These are phyloP conservation scores for Aspergillus alliaceus DNA, from an alignment of 2,329 filamentous ascomycete species.

Conservation along the genomic window DNA sequence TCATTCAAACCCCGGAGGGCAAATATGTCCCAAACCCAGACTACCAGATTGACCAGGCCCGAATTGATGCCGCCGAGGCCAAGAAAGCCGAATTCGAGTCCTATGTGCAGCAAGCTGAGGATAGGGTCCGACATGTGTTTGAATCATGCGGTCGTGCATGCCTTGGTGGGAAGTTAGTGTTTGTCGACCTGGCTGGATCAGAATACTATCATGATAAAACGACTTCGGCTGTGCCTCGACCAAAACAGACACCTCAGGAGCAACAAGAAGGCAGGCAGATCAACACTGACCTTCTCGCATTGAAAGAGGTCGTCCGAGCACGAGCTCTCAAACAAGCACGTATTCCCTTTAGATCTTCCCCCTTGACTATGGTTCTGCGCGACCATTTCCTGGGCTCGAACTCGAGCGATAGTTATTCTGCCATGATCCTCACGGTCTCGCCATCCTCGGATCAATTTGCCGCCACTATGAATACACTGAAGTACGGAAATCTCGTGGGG, in stretches of 20 bases:
- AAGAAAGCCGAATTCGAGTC: slow-evolving; percentile 39
- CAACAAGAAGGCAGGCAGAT: slow-evolving; percentile 45
- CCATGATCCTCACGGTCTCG: slow-evolving; percentile 44
- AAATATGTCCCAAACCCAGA: slow-evolving; percentile 37
- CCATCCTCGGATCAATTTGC: slow-evolving; percentile 36
- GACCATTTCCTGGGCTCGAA: slow-evolving; percentile 33
- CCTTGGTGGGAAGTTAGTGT: slow-evolving; percentile 45
- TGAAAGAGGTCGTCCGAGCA: slow-evolving; percentile 51
- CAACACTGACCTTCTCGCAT: slow-evolving; percentile 46
- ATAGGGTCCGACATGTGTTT: slow-evolving; percentile 26
- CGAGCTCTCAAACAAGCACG: slow-evolving; percentile 32
- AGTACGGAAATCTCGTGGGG: slow-evolving; percentile 45
- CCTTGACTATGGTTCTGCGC: slow-evolving; percentile 46
- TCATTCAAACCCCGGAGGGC: slow-evolving; percentile 33
- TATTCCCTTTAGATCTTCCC: slow-evolving; percentile 45
- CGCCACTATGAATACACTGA: slow-evolving; percentile 46
- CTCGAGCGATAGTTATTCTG: slow-evolving; percentile 26
- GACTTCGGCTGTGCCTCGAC: background rate
- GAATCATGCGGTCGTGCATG: slow-evolving; percentile 21
- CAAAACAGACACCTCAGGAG: slow-evolving; percentile 39
- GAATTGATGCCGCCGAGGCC: slow-evolving; percentile 42
- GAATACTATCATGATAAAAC: slow-evolving; percentile 42
- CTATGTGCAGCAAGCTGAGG: slow-evolving; percentile 36
- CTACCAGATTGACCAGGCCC: slow-evolving; percentile 34
- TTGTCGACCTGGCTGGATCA: slow-evolving; percentile 48